Percentiles rank a stretch among this genome's conserved stretches.
phyloP scores from a whole-genome alignment of 2,329 filamentous ascomycete genomes.

The Aspergillus sp. region DNA sequence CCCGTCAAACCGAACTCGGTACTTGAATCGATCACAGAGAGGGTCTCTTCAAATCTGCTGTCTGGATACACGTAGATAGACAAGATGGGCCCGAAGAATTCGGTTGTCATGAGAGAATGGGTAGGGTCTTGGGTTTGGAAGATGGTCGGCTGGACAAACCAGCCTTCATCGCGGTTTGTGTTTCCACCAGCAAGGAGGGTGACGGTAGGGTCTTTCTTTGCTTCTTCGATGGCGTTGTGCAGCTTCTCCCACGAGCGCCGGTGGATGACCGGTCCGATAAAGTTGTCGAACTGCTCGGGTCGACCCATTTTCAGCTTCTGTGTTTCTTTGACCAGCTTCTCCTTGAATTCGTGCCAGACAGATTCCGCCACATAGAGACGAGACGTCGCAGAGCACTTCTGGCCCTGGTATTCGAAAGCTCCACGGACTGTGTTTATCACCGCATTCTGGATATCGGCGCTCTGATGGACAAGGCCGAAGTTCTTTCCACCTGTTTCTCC shows the following conservation, averaged over 20 bases:
- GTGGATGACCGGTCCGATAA: slow-evolving; percentile 84
- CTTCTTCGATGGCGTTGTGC: slow-evolving; percentile 69
- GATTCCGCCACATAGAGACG: slow-evolving; percentile 75
- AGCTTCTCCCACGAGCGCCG: slow-evolving; percentile 77
- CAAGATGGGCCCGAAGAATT: slow-evolving; percentile 73
- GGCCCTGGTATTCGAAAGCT: slow-evolving; percentile 86
- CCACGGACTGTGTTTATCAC: slow-evolving; percentile 79
- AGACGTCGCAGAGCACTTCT: slow-evolving; percentile 86
- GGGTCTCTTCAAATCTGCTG: slow-evolving; percentile 52
- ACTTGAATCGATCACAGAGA: slow-evolving; percentile 47
- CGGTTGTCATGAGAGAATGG: no score
- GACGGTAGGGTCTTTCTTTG: slow-evolving; percentile 70
- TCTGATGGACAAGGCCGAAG: slow-evolving; percentile 78
- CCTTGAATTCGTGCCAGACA: no score
- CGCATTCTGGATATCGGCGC: slow-evolving; percentile 75
- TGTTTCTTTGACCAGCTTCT: no score
- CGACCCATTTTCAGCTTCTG: slow-evolving; percentile 28
- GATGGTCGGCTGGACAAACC: no score
- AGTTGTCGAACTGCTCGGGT: slow-evolving; percentile 68
- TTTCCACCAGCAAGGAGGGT: slow-evolving; percentile 69
- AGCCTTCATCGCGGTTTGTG: slow-evolving; percentile 56
- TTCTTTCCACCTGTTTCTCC: slow-evolving; percentile 93
- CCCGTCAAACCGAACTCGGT: slow-evolving; percentile 38
- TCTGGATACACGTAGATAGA: slow-evolving; percentile 77
- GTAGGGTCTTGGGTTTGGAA: no score